Conservation (phyloP, 768 basidiomycete species). For the Coprinopsis strossmayeri region DNA sequence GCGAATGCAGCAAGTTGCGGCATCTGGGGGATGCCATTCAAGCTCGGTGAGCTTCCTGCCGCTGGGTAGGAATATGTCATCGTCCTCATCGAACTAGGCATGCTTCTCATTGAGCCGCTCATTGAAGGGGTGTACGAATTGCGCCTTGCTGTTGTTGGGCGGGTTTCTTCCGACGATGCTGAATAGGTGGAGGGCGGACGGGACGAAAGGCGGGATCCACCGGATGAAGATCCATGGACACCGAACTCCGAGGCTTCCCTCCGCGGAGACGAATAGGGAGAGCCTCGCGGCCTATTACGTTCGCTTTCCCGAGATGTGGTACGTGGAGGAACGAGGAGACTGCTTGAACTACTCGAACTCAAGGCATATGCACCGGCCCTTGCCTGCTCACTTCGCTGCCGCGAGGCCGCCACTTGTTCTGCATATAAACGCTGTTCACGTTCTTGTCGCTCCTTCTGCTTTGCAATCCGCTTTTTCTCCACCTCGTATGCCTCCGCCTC, state of each 20-base stretch:
- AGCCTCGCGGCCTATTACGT: constrained; percentile 33
- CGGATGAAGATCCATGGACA: constrained; percentile 40
- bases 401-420: constrained; percentile 56
- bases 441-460: constrained; percentile 48
- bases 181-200: constrained; percentile 55
- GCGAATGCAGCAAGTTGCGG: constrained; percentile 37
- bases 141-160: constrained; percentile 30
- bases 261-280: constrained; percentile 34
- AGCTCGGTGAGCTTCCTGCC: constrained; percentile 33
- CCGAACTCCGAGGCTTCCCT: constrained; percentile 41
- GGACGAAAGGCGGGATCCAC: constrained; percentile 45
- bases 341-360: constrained; percentile 22
- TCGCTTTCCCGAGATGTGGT: constrained; percentile 33
- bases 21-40: constrained; percentile 31
- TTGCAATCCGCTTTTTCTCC: constrained; percentile 42
- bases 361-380: constrained; percentile 38
- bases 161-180: constrained; percentile 51
- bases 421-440: constrained; percentile 44
- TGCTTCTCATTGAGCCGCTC: constrained; percentile 17
- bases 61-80: constrained; percentile 32
- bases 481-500: constrained; percentile 42
- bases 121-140: constrained; percentile 29
- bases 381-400: constrained; percentile 52
- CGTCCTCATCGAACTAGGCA: no score
- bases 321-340: constrained; percentile 24